Base-by-base conservation (phyloP, 345 rosid genomes). In the Brassica incana region DNA sequence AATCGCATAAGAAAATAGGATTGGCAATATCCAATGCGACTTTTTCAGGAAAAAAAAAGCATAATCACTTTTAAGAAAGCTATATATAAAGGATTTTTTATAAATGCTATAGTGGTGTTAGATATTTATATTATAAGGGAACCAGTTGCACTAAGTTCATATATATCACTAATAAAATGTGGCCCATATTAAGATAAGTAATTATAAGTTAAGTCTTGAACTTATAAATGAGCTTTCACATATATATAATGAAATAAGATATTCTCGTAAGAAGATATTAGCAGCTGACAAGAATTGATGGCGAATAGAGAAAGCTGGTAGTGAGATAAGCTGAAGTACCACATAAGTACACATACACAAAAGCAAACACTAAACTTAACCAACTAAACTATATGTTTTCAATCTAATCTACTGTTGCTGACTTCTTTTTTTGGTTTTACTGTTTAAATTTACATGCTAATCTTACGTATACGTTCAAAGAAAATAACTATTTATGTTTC, bases 241-340 rank as follows among this genome's bases (percentile, higher is more conserved):
- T n/a, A 50, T 45, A 45, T 50, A 2, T 73, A 65, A 27, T 76
- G 48, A 40, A 60, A 59, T 48, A 68, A 59, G 60, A 59, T 76
- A 59, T 65, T 64, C 23, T 29, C 29, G 61, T 54, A 29, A 58
- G 8, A 75, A 60, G 50, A 60, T 43, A 59, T 29, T 16, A 67
- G 20, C n/a, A 40, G 30, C 7, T 33, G 15, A 45, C 3, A 27
- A 18, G 12, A 9, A 58, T 16, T 15, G 60, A 2, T 54, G 60
- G 23, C 60, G 23, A 54, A 16, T 16, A 2, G 23, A 54, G 10
- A 54, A 54, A 67, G 60, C 50, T 68, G 61, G 6, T 68, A 7
- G 48, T 75, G 78, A 56, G 59, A 38, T 75, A 67, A 67, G 66
- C 66, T n/a, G 15, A 56, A 27, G 38, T 72, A 64, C 62, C 43